Evolutionary conservation across 2,329 filamentous ascomycete species (phyloP).

Genomic region (Fusarium brevicatenulatum): DNA sequence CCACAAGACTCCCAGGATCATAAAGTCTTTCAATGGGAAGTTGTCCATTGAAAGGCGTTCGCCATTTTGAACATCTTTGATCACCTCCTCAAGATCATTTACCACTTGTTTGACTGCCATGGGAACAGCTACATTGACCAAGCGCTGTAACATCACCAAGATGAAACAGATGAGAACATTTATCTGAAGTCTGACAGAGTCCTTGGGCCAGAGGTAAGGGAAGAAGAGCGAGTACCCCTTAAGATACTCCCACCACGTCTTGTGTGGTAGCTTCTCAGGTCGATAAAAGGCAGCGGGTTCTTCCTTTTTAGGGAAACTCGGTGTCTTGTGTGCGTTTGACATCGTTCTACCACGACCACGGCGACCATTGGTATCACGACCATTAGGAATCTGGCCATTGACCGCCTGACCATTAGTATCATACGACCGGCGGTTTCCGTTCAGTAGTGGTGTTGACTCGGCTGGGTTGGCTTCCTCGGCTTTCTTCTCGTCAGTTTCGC

Average conservation of each 20-base stretch:
- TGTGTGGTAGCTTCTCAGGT: conserved; percentile 84
- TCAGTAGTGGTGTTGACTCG: conserved; percentile 73
- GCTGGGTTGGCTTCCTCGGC: conserved; percentile 55
- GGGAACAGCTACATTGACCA: conserved; percentile 88
- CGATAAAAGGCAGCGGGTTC: conserved; percentile 86
- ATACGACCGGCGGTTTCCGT: conserved; percentile 51
- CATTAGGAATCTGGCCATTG: conserved; percentile 37
- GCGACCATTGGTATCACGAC: conserved; percentile 42
- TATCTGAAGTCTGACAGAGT: conserved; percentile 76
- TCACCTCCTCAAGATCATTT: conserved; percentile 69
- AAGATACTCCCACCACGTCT: conserved; percentile 96
- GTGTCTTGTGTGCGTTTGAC: conserved; percentile 52
- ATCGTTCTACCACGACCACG: conserved; percentile 50
- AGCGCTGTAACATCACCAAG: conserved; percentile 81
- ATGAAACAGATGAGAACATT: conserved; percentile 84
- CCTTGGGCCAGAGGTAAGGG: conserved; percentile 95
- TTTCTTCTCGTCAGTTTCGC: conserved; percentile 50
- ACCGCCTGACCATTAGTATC: conserved; percentile 46
- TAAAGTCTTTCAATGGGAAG: conserved; percentile 51
- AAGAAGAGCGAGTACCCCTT: conserved; percentile 94
- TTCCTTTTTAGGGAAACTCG: conserved; percentile 57
- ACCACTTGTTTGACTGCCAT: conserved; percentile 83
- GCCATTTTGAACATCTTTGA: conserved; percentile 59
- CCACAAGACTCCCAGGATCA: conserved; percentile 71
- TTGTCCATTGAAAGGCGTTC: conserved; percentile 48